Conservation (phyloP, 2,329 filamentous ascomycete species). For the Teratosphaeria pseudoeucalypti region DNA sequence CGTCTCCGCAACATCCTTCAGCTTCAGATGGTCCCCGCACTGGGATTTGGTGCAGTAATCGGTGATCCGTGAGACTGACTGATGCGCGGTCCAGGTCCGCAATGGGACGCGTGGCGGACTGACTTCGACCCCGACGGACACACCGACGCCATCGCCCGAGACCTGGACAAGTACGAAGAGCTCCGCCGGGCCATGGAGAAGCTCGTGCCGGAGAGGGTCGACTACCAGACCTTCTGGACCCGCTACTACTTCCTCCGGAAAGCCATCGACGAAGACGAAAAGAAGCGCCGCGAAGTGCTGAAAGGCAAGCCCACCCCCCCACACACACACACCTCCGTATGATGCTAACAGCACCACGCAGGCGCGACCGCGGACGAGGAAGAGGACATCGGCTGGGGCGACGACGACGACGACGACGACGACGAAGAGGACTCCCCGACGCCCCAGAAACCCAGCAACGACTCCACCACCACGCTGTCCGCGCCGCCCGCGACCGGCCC, state of each 20-base stretch:
- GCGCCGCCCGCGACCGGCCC: slow-evolving; percentile 13
- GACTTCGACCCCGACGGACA: slow-evolving; percentile 72
- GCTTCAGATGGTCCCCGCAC: background rate
- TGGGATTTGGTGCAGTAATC: background rate
- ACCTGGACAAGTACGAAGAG: slow-evolving; percentile 79
- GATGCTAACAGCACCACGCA: slow-evolving; percentile 18
- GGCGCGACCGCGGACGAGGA: slow-evolving; percentile 64
- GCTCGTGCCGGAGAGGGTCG: slow-evolving; percentile 83
- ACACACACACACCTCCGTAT: background rate
- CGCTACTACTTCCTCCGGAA: slow-evolving; percentile 92
- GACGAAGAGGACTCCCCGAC: slow-evolving; percentile 48
- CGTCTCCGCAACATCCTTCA: background rate
- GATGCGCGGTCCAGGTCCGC: slow-evolving; percentile 30
- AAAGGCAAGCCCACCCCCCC: slow-evolving; percentile 54
- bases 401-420: slow-evolving; percentile 74
- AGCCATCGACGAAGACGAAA: slow-evolving; percentile 87
- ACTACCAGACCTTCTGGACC: slow-evolving; percentile 84
- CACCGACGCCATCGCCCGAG: slow-evolving; percentile 70
- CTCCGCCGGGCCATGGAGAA: slow-evolving; percentile 85
- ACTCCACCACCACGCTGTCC: slow-evolving; percentile 10
- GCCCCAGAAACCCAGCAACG: slow-evolving; percentile 17
- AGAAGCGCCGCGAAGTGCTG: slow-evolving; percentile 74
- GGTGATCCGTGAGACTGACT: background rate
- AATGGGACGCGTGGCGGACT: slow-evolving; percentile 64
- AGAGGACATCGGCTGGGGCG: slow-evolving; percentile 58